Evolutionary conservation across 306 rosid genomes (phyloP).

Genomic region (Quercus wislizeni): DNA sequence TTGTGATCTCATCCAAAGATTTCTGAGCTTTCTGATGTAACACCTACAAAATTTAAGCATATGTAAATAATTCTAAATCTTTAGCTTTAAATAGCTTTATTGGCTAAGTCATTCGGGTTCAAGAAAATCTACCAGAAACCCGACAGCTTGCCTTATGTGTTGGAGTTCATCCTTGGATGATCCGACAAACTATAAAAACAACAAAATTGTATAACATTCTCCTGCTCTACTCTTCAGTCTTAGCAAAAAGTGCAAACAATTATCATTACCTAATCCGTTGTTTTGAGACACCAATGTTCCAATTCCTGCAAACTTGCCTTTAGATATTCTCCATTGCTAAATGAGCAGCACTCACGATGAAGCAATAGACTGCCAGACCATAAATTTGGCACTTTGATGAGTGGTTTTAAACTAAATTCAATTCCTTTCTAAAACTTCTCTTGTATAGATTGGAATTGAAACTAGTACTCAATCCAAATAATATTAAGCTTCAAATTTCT

Average conservation of each 20-base stretch:
- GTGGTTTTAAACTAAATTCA: background rate
- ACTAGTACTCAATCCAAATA: background rate
- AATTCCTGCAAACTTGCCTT: slow-evolving; percentile 77
- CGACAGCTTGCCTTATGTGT: slow-evolving; percentile 83
- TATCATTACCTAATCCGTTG: slow-evolving; percentile 57
- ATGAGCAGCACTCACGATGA: slow-evolving; percentile 89
- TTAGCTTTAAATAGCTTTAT: background rate
- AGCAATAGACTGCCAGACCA: slow-evolving; percentile 63
- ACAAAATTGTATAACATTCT: background rate
- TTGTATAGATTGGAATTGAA: slow-evolving; percentile 14
- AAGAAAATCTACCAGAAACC: slow-evolving; percentile 65
- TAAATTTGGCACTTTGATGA: slow-evolving; percentile 1
- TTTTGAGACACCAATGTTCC: slow-evolving; percentile 80
- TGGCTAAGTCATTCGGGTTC: slow-evolving; percentile 10
- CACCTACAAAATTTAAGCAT: slow-evolving; percentile 47
- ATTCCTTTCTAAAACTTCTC: background rate
- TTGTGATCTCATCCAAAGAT: slow-evolving; percentile 71
- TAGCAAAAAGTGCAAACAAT: background rate
- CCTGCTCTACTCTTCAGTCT: background rate
- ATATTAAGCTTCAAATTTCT: too few species aligned
- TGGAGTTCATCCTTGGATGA: slow-evolving; percentile 81
- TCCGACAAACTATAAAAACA: slow-evolving; percentile 57
- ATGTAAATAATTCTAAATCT: background rate
- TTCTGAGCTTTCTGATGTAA: slow-evolving; percentile 83
- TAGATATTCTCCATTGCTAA: slow-evolving; percentile 86